These are phyloP conservation scores for Piper betle DNA, from an alignment of 164 flowering plant species.

Conservation along the genomic window DNA sequence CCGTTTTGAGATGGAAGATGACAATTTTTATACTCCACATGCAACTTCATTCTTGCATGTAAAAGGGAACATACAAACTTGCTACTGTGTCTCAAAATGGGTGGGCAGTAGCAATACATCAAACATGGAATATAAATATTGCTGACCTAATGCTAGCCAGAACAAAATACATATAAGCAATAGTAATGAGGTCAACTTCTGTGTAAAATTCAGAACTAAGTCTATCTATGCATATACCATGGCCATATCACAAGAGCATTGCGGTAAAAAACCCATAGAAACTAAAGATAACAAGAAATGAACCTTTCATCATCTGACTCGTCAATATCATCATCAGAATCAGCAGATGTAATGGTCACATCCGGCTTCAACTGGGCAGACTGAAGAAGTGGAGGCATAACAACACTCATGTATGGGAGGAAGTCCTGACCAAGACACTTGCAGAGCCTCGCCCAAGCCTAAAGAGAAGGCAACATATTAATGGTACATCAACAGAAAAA, in stretches of 20 bases:
- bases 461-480: constrained; percentile 4
- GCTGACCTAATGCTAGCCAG: too few relatives aligned
- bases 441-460: constrained; percentile 99
- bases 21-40: too few relatives aligned
- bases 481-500: not conserved
- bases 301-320: constrained; percentile 96
- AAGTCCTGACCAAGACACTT: constrained; percentile 98
- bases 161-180: too few relatives aligned
- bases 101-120: too few relatives aligned
- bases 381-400: constrained; percentile 90
- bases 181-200: too few relatives aligned
- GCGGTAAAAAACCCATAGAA: too few relatives aligned
- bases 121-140: too few relatives aligned
- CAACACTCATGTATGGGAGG: constrained; percentile 97
- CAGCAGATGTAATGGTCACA: constrained; percentile 89
- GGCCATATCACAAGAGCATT: not conserved
- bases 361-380: constrained; percentile 98
- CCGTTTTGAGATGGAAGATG: too few relatives aligned
- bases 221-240: not conserved
- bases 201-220: not conserved
- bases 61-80: too few relatives aligned
- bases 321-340: constrained; percentile 76
- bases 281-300: not conserved
- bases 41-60: too few relatives aligned
- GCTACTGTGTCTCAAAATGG: too few relatives aligned